Conservation (phyloP, 371 early-diverging fungal species). For the Saksenaea oblongispora region DNA sequence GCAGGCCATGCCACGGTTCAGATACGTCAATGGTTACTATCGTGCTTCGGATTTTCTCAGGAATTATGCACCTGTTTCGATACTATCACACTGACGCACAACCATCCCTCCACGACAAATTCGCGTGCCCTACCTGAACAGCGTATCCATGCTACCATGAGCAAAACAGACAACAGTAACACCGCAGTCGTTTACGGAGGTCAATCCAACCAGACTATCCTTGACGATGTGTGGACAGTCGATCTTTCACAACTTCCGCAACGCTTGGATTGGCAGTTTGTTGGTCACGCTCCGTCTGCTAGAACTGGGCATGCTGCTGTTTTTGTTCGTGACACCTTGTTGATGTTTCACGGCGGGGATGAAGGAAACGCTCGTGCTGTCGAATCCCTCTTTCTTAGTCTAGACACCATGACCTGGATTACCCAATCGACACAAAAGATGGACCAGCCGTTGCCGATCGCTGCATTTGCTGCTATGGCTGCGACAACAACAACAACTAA, state of each 20-base stretch:
- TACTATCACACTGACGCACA: background rate
- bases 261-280: background rate
- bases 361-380: background rate
- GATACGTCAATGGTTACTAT: conserved; percentile 19
- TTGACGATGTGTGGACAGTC: conserved; percentile 25
- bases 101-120: background rate
- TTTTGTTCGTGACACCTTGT: background rate
- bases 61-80: background rate
- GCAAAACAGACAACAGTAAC: background rate
- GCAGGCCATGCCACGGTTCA: conserved; percentile 19
- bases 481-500: no score
- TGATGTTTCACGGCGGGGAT: conserved; percentile 2
- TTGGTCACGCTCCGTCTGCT: background rate
- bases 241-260: conserved; percentile 5
- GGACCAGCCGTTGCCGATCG: background rate
- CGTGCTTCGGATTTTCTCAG: conserved; percentile 26
- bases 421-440: background rate
- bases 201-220: background rate
- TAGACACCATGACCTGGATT: background rate
- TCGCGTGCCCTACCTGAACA: background rate
- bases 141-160: conserved; percentile 21
- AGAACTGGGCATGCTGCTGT: conserved; percentile 1
- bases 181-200: conserved; percentile 23
- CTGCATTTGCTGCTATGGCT: background rate
- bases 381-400: background rate